Evolutionary conservation across 768 basidiomycete species (phyloP).

Genomic region (Boletus tomentosulus): DNA sequence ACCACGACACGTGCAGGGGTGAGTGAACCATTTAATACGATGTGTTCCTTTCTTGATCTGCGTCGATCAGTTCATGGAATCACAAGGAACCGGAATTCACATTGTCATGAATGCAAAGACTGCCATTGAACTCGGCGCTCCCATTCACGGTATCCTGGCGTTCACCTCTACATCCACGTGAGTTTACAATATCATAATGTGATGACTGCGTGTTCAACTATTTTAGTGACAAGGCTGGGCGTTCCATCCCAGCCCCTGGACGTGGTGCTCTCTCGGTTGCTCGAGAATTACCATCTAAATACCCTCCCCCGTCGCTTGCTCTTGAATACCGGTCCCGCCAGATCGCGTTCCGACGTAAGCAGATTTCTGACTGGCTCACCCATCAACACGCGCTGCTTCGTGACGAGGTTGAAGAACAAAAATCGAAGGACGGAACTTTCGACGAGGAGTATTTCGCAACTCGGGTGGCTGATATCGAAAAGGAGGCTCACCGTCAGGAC

Average conservation of each 20-base stretch:
- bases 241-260: conserved; percentile 96
- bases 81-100: conserved; percentile 94
- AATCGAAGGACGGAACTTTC: conserved; percentile 44
- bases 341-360: conserved; percentile 89
- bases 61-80: conserved; percentile 81
- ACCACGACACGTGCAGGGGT: conserved; percentile 95
- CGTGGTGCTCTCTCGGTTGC: conserved; percentile 88
- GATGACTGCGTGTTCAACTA: conserved; percentile 2
- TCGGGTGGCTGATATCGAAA: conserved; percentile 81
- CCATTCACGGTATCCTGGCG: conserved; percentile 89
- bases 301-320: conserved; percentile 76
- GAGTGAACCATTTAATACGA: conserved; percentile 26
- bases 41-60: conserved; percentile 1
- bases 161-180: conserved; percentile 97
- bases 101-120: conserved; percentile 97
- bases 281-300: conserved; percentile 74
- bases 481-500: conserved; percentile 89
- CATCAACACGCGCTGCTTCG: conserved; percentile 86
- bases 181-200: conserved; percentile 28
- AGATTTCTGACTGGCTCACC: conserved; percentile 91
- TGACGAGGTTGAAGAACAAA: conserved; percentile 66
- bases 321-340: conserved; percentile 90
- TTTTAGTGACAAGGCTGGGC: conserved; percentile 92
- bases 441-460: conserved; percentile 70
- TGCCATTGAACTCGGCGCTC: conserved; percentile 88